Evolutionary conservation across 108 stramenopile species (phyloP).

Genomic region (Nannochloropsis gaditana): DNA sequence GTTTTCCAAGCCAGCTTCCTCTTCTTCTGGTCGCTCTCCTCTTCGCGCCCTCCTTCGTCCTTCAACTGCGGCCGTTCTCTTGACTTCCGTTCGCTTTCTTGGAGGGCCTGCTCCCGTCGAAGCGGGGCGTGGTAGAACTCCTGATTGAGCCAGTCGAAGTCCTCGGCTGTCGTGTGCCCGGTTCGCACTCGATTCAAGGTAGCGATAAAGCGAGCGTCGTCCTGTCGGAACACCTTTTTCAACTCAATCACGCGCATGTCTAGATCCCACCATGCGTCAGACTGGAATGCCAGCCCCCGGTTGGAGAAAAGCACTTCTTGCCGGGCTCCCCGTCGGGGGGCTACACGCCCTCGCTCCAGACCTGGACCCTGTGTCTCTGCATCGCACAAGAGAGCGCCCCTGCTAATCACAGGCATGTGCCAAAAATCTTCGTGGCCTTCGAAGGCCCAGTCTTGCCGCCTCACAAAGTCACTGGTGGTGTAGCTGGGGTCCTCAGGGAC

Average conservation of each 20-base stretch:
- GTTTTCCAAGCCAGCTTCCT: background rate
- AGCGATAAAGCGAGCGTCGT: conserved; percentile 1
- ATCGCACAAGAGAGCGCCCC: background rate
- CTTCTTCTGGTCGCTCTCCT: background rate
- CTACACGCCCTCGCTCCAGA: background rate
- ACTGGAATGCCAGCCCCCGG: background rate
- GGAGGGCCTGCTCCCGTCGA: background rate
- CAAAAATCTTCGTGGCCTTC: background rate
- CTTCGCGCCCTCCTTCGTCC: background rate
- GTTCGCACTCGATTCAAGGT: background rate
- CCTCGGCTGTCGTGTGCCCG: background rate
- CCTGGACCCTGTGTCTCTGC: background rate
- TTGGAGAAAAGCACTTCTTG: conserved; percentile 9
- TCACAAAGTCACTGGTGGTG: conserved; percentile 12
- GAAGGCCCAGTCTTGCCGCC: background rate
- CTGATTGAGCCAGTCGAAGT: background rate
- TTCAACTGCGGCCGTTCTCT: background rate
- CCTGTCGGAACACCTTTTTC: background rate
- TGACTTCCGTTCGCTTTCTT: background rate
- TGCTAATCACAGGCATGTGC: background rate
- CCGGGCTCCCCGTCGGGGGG: background rate
- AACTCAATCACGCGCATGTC: background rate
- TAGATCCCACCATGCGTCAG: background rate
- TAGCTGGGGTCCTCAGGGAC: background rate
- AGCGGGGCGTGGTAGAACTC: background rate